Conservation (phyloP, 805 yeast species). For the Nakazawaea sp. region DNA sequence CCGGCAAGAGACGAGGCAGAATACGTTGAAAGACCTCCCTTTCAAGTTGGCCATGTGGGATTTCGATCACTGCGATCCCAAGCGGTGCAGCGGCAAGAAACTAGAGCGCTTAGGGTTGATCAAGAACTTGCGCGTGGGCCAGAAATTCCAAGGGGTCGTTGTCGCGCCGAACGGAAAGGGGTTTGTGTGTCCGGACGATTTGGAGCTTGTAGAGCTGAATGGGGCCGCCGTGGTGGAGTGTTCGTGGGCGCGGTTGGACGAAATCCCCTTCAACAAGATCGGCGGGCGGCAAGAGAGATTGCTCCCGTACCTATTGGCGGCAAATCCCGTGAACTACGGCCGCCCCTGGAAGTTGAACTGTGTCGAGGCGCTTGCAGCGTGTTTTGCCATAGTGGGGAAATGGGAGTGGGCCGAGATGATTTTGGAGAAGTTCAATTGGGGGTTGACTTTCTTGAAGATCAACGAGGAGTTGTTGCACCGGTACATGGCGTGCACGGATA, state of each 20-base stretch:
- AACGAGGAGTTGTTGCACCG: slow-evolving; percentile 71
- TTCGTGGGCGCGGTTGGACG: slow-evolving; percentile 97
- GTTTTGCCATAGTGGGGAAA: slow-evolving; percentile 90
- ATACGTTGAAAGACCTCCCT: slow-evolving; percentile 43
- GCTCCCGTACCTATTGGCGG: slow-evolving; percentile 89
- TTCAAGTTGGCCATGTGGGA: slow-evolving; percentile 98
- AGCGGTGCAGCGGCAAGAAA: slow-evolving; percentile 93
- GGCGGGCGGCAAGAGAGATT: slow-evolving; percentile 88
- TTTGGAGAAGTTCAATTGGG: slow-evolving; percentile 85
- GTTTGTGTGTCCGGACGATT: slow-evolving; percentile 86
- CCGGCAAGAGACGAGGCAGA: slow-evolving; percentile 21
- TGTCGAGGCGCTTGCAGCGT: slow-evolving; percentile 96
- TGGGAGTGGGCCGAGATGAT: slow-evolving; percentile 81
- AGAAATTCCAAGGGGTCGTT: slow-evolving; percentile 83
- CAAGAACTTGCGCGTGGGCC: slow-evolving; percentile 77
- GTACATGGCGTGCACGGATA: slow-evolving; percentile 76
- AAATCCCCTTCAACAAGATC: slow-evolving; percentile 87
- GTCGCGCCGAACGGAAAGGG: slow-evolving; percentile 90
- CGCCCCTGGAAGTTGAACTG: slow-evolving; percentile 94
- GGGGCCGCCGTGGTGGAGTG: slow-evolving; percentile 99
- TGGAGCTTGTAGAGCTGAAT: slow-evolving; percentile 60
- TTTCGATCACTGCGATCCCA: slow-evolving; percentile 97
- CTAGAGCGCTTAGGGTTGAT: slow-evolving; percentile 84
- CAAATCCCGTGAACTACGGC: slow-evolving; percentile 96
- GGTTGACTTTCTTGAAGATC: slow-evolving; percentile 75